phyloP scores from a whole-genome alignment of 192 early-diverging fungal species.

The Coemansia sp. region DNA sequence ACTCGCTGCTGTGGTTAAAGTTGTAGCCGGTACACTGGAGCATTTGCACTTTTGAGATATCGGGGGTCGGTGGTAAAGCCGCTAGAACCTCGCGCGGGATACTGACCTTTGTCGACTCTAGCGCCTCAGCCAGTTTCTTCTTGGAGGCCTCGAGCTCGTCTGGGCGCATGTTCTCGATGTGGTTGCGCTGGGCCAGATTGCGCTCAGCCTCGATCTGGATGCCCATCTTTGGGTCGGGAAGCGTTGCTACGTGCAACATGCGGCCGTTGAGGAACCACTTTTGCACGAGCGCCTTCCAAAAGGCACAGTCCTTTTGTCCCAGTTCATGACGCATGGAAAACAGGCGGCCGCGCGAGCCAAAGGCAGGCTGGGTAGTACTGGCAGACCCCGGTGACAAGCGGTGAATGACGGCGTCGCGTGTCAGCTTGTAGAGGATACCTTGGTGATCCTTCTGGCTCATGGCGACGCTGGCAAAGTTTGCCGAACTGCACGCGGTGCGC shows the following conservation, averaged over 20 bases:
- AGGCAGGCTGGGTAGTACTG: constrained; percentile 28
- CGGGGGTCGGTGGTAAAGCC: constrained; percentile 68
- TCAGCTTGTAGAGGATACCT: constrained; percentile 37
- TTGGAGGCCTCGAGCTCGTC: constrained; percentile 28
- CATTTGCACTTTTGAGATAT: constrained; percentile 43
- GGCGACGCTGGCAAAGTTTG: constrained; percentile 61
- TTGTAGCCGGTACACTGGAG: constrained; percentile 24
- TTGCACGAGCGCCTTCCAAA: constrained; percentile 43
- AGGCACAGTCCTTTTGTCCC: constrained; percentile 22
- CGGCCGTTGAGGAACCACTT: constrained; percentile 39
- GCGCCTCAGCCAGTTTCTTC: constrained; percentile 41
- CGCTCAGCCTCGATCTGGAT: constrained; percentile 52
- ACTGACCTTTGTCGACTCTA: constrained; percentile 37
- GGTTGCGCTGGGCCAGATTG: constrained; percentile 40
- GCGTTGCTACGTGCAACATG: constrained; percentile 41
- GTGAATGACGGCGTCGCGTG: constrained; percentile 56
- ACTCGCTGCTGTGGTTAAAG: constrained; percentile 12
- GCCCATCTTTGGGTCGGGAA: constrained; percentile 40
- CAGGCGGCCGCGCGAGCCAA: constrained; percentile 58
- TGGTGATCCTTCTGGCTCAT: constrained; percentile 28
- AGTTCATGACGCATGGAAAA: constrained; percentile 54
- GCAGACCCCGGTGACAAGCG: constrained; percentile 32
- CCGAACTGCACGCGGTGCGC: constrained; percentile 55
- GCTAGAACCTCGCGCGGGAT: constrained; percentile 61
- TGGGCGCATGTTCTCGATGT: constrained; percentile 30